Conservation (phyloP, 768 basidiomycete genomes). For the Gloeopeniophorella convolvens region DNA sequence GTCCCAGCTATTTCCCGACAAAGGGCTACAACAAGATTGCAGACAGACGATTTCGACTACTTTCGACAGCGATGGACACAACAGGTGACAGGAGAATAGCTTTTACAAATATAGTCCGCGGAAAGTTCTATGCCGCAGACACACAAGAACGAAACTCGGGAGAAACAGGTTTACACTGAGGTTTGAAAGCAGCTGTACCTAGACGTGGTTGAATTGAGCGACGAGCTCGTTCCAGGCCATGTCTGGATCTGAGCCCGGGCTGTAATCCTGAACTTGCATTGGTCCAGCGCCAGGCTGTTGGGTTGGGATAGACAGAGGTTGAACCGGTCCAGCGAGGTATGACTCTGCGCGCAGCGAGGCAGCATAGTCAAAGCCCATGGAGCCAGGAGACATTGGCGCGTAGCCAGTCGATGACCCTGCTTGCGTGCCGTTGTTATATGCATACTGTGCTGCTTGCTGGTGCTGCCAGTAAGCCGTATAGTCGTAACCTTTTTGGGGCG, state of each 20-base stretch:
- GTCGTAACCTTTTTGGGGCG: conserved; percentile 12
- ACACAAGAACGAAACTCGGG: too few relatives aligned
- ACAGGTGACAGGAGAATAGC: not conserved
- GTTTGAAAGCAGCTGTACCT: conserved; percentile 8
- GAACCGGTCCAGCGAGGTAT: conserved; percentile 9
- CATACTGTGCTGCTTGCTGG: conserved; percentile 11
- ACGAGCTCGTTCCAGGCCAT: conserved; percentile 22
- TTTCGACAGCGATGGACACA: not conserved
- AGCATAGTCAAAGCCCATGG: conserved; percentile 20
- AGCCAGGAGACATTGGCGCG: conserved; percentile 13
- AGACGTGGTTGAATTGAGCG: conserved; percentile 22
- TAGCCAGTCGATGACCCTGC: conserved; percentile 2
- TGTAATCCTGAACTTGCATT: conserved; percentile 18
- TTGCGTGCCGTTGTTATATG: conserved; percentile 12
- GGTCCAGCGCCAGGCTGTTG: not conserved
- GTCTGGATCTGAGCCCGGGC: conserved; percentile 16
- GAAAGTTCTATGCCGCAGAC: not conserved
- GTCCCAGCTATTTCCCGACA: conserved; percentile 3
- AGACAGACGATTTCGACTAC: conserved; percentile 5
- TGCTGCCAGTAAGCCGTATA: conserved; percentile 21
- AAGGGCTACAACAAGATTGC: conserved; percentile 16
- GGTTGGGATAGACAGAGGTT: conserved; percentile 5
- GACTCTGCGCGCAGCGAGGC: conserved; percentile 19
- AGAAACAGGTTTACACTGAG: too few relatives aligned
- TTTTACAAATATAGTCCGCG: not conserved